Evolutionary conservation across 2,329 filamentous ascomycete genomes (phyloP), one percentile per base, ranked within the genome.

Genomic region (Pseudofabraea citricarpa): DNA sequence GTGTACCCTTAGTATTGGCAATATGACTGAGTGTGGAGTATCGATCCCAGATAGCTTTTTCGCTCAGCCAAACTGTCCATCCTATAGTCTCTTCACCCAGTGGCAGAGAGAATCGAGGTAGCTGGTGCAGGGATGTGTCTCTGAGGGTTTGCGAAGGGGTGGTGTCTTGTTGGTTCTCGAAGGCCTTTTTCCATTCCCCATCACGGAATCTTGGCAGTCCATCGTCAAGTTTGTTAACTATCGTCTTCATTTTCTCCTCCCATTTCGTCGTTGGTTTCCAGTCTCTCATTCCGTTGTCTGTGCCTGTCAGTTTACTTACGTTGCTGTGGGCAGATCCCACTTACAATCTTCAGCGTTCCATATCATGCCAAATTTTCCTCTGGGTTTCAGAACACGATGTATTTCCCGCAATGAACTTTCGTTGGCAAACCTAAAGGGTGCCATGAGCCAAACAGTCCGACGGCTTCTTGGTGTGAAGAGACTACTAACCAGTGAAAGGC

Each of bases 331-430:
- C 23, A 45, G 24, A 6, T 16, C 24, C 38, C 43, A 65, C 73
- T 56, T 64, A 83, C 82, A 87, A 51, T 85, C 80, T 59, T 87
- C 83, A 46, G 83, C 69, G 54, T 87, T 88, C 85, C 85, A 89
- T 41, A 89, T 81, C 60, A 86, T 62, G 12, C 79, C 84, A 21
- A 89, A 68, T 21, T 70, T 69, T 6, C 75, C 75, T 6, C 73
- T 73, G 1, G 79, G 79, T 55, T 74, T 75, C 37, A 89, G 64
- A 0, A 85, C 73, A 36, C 83, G 75, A 52, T 79, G 73, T n/a
- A 89, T 83, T 54, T 87, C 83, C 36, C 68, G 63, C 21, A 90
- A 64, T 0, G 83, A 69, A 26, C 77, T 71, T 32, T 73, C 64
- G 41, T 74, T 85, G 29, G 83, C 79, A 64, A 89, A 89, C 84